Conservation (phyloP, 768 basidiomycete species). For the Hemileccinum rubropunctum region DNA sequence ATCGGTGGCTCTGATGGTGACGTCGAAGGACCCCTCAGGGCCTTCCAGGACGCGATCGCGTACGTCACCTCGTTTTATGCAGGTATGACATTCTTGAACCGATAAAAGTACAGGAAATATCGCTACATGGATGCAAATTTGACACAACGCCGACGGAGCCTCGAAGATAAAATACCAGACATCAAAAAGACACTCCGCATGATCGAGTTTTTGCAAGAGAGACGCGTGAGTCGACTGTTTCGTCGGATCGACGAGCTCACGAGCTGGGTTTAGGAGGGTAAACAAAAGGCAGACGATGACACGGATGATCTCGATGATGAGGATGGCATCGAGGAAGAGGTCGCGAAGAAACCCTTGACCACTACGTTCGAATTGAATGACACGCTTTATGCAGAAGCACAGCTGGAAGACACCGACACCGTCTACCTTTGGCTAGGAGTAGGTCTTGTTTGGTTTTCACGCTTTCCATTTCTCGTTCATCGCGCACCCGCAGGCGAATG, state of each 20-base stretch:
- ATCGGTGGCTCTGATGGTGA: conserved; percentile 76
- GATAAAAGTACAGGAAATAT: conserved; percentile 76
- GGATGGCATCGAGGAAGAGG: conserved; percentile 42
- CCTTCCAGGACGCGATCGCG: conserved; percentile 93
- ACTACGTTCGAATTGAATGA: conserved; percentile 96
- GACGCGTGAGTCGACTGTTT: conserved; percentile 49
- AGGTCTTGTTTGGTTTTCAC: conserved; percentile 30
- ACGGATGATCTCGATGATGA: conserved; percentile 55
- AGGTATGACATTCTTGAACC: conserved; percentile 13
- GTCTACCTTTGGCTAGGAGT: conserved; percentile 98
- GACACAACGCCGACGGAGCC: conserved; percentile 67
- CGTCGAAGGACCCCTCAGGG: conserved; percentile 72
- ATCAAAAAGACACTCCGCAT: conserved; percentile 89
- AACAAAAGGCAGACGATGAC: conserved; percentile 37
- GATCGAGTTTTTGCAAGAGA: conserved; percentile 76
- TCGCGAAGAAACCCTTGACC: conserved; percentile 50
- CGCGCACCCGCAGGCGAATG: conserved; percentile 72
- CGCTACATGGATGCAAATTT: conserved; percentile 94
- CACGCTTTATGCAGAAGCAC: conserved; percentile 90
- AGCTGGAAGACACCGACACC: conserved; percentile 80
- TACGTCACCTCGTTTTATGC: conserved; percentile 40
- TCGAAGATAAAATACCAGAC: conserved; percentile 96
- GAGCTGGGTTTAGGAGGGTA: conserved; percentile 51
- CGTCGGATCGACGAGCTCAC: not conserved
- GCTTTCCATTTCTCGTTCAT: not conserved